A percentile compares a stretch with the other conserved stretches of the same genome.
Conservation (phyloP, 2,329 filamentous ascomycete genomes). For the Westerdykella ornata region DNA sequence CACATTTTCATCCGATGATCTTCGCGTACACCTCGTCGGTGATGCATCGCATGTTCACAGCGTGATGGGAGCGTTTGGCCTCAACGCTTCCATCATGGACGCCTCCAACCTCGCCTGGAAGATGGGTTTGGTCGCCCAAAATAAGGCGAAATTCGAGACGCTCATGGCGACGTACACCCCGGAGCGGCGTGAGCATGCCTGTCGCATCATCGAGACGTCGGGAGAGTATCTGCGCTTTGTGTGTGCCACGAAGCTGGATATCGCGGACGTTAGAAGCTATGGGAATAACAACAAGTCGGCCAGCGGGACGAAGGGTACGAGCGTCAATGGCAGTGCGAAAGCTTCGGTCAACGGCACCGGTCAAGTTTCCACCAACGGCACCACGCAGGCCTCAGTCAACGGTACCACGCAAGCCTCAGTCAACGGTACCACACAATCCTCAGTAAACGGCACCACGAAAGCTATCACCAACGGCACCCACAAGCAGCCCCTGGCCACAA, state of each 20-base stretch:
- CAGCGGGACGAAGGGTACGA: too few species aligned
- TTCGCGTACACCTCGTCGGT: slow-evolving; percentile 28
- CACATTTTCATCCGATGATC: slow-evolving; percentile 25
- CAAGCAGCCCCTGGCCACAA: background rate
- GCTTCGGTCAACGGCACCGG: slow-evolving; percentile 3
- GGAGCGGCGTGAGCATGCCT: slow-evolving; percentile 23
- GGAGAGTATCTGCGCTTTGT: slow-evolving; percentile 18
- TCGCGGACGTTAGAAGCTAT: background rate
- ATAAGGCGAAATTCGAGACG: slow-evolving; percentile 11
- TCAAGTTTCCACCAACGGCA: slow-evolving; percentile 10
- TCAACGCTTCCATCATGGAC: slow-evolving; percentile 36
- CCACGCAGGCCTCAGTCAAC: slow-evolving; percentile 7
- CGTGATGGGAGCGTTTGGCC: slow-evolving; percentile 35
- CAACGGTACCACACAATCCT: background rate
- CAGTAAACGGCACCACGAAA: slow-evolving; percentile 13
- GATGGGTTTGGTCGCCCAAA: slow-evolving; percentile 21
- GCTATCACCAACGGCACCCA: slow-evolving; percentile 3
- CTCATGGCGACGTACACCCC: slow-evolving; percentile 27
- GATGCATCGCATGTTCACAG: slow-evolving; percentile 34
- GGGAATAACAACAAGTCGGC: background rate
- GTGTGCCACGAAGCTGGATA: slow-evolving; percentile 15
- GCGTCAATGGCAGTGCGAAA: slow-evolving; percentile 15
- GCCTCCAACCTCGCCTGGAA: slow-evolving; percentile 36
- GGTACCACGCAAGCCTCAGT: slow-evolving; percentile 1
- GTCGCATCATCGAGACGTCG: slow-evolving; percentile 16